These are phyloP conservation scores for Aureobasidium sp. DNA, from an alignment of 2,329 filamentous ascomycete species.

Conservation along the genomic window DNA sequence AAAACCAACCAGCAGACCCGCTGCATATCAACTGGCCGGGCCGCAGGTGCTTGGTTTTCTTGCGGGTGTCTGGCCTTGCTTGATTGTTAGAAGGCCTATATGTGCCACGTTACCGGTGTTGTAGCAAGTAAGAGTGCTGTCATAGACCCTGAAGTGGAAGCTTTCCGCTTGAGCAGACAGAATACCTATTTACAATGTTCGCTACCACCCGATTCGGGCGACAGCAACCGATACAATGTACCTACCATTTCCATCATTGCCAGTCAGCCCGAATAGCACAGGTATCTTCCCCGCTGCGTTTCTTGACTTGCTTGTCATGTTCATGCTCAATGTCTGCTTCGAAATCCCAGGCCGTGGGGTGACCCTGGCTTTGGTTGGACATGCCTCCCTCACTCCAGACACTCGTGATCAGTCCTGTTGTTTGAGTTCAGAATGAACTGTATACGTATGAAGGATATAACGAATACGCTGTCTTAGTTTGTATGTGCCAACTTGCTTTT, in stretches of 20 bases:
- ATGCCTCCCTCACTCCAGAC: not conserved
- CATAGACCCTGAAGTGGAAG: not conserved
- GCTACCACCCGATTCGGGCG: not conserved
- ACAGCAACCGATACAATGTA: not conserved
- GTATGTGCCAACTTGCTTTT: too few species aligned
- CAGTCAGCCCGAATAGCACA: not conserved
- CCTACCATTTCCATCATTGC: not conserved
- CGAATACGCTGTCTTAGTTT: too few species aligned
- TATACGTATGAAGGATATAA: too few species aligned
- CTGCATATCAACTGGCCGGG: conserved; percentile 5
- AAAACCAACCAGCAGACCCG: not conserved
- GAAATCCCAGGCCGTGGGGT: not conserved
- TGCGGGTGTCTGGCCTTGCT: not conserved
- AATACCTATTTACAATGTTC: not conserved
- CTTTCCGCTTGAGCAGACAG: not conserved
- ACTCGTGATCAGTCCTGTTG: not conserved
- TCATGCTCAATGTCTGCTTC: too few species aligned
- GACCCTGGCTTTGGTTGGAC: not conserved
- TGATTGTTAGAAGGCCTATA: not conserved
- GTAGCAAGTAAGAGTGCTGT: not conserved
- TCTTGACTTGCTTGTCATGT: not conserved
- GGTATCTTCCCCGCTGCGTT: not conserved
- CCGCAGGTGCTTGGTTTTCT: not conserved
- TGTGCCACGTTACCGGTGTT: not conserved
- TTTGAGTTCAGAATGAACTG: not conserved